Percentiles rank a stretch among this genome's conserved stretches.
These are phyloP conservation scores for Gossypium davidsonii DNA, from an alignment of 441 rosid genomes.

Conservation along the genomic window DNA sequence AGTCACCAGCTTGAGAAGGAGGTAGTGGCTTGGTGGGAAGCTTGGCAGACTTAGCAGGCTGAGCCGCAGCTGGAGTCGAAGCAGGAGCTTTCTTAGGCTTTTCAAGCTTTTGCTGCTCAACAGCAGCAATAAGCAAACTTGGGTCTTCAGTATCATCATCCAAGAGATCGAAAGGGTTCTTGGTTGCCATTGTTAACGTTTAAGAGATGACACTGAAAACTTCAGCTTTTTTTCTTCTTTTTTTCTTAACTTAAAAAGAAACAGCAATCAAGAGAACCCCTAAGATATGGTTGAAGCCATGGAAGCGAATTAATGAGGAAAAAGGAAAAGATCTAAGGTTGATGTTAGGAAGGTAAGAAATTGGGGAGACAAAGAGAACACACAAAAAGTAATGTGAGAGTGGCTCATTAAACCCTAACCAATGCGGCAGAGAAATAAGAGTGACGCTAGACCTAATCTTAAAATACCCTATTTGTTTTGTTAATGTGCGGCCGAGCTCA, in stretches of 20 bases:
- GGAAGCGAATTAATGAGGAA: background rate
- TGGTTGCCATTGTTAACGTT: slow-evolving; percentile 49
- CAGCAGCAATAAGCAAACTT: slow-evolving; percentile 41
- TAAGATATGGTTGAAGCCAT: slow-evolving; percentile 33
- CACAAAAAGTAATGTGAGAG: background rate
- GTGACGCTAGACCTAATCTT: slow-evolving; percentile 22
- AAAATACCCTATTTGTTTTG: slow-evolving; percentile 14
- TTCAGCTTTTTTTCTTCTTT: background rate
- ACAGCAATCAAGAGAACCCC: slow-evolving; percentile 29
- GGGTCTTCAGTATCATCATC: slow-evolving; percentile 75
- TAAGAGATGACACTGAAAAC: background rate
- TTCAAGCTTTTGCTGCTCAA: slow-evolving; percentile 44
- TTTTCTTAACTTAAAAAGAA: background rate
- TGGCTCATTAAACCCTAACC: slow-evolving; percentile 32
- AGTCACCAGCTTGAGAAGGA: slow-evolving; percentile 70
- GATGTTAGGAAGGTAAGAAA: background rate
- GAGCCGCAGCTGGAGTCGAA: slow-evolving; percentile 35
- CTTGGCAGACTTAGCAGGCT: slow-evolving; percentile 45
- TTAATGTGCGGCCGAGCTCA: background rate
- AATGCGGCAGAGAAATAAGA: slow-evolving; percentile 39
- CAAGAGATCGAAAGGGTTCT: slow-evolving; percentile 78
- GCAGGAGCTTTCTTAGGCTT: slow-evolving; percentile 50
- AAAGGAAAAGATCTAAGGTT: slow-evolving; percentile 4
- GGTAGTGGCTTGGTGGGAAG: slow-evolving; percentile 63
- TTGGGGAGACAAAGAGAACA: background rate